Evolutionary conservation across 192 early-diverging fungal genomes (phyloP).

Genomic region (Linnemannia hyalina): DNA sequence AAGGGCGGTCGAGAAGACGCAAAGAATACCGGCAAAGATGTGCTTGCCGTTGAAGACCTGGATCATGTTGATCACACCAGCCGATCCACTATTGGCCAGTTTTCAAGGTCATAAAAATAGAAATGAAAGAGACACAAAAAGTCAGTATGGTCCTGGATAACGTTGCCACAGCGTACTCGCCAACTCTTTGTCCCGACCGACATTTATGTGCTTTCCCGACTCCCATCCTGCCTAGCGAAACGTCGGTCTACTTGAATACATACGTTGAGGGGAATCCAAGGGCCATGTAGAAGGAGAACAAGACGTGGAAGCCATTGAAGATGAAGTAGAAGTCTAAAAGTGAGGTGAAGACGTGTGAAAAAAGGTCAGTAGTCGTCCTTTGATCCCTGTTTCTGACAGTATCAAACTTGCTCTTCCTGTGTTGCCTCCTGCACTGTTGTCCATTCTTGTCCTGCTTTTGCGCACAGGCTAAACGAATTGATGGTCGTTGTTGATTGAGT

Average conservation of each 20-base stretch:
- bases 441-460: not conserved
- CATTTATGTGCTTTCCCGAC: not conserved
- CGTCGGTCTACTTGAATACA: constrained; percentile 13
- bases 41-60: constrained; percentile 78
- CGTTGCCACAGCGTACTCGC: not conserved
- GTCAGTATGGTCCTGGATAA: not conserved
- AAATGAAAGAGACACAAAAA: not conserved
- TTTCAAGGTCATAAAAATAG: not conserved
- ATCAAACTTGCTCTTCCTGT: not conserved
- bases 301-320: constrained; percentile 88
- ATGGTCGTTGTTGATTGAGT: not conserved
- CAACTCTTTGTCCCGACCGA: not conserved
- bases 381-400: not conserved
- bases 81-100: constrained; percentile 67
- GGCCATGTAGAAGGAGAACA: constrained; percentile 87
- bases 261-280: constrained; percentile 87
- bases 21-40: constrained; percentile 72
- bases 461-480: not conserved
- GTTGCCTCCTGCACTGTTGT: not conserved
- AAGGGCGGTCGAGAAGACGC: constrained; percentile 65
- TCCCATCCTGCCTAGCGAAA: not conserved
- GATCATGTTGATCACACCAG: constrained; percentile 85
- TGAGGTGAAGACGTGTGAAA: not conserved
- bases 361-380: not conserved
- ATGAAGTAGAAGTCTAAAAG: constrained; percentile 81